A percentile compares a stretch with the other conserved stretches of the same genome.
These are phyloP conservation scores for Pterulicium gracile DNA, from an alignment of 1,284 basidiomycete species.

Conservation along the genomic window DNA sequence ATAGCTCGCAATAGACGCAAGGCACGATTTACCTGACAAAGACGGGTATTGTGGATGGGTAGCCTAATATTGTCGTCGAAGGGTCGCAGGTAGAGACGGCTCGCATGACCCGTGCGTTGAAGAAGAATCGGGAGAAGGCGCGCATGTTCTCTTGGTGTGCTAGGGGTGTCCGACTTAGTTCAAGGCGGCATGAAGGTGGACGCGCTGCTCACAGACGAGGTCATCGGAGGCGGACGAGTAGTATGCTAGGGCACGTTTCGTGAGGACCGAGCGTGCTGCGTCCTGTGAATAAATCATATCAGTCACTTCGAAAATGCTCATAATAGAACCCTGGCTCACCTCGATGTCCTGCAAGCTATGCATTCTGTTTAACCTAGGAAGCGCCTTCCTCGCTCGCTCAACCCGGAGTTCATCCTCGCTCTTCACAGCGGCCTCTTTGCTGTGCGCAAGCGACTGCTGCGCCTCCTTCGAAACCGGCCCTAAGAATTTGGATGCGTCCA, in stretches of 20 bases:
- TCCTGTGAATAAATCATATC: slow-evolving; percentile 24
- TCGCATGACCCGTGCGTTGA: slow-evolving; percentile 72
- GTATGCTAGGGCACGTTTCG: slow-evolving; percentile 70
- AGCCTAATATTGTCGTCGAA: slow-evolving; percentile 69
- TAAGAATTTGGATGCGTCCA: slow-evolving; percentile 58
- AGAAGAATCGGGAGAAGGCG: slow-evolving; percentile 74
- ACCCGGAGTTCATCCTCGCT: slow-evolving; percentile 66
- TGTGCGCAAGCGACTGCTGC: slow-evolving; percentile 27
- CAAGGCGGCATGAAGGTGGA: slow-evolving; percentile 14
- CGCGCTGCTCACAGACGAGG: slow-evolving; percentile 50
- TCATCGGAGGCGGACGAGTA: slow-evolving; percentile 80
- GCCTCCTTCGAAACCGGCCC: slow-evolving; percentile 55
- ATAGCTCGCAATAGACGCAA: neutral
- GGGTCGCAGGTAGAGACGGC: slow-evolving; percentile 61
- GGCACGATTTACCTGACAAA: slow-evolving; percentile 40
- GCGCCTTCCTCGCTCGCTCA: slow-evolving; percentile 46
- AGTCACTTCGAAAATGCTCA: neutral
- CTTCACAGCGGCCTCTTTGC: slow-evolving; percentile 32
- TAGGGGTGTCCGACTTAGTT: slow-evolving; percentile 17
- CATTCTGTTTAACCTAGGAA: slow-evolving; percentile 57
- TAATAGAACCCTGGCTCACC: slow-evolving; percentile 22
- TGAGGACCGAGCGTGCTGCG: slow-evolving; percentile 54
- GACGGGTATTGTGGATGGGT: slow-evolving; percentile 64
- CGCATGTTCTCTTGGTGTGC: slow-evolving; percentile 56
- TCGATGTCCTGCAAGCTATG: slow-evolving; percentile 72